Percentiles rank a stretch among this genome's conserved stretches.
phyloP scores from a whole-genome alignment of 768 basidiomycete genomes.

The Megacollybia marginata region DNA sequence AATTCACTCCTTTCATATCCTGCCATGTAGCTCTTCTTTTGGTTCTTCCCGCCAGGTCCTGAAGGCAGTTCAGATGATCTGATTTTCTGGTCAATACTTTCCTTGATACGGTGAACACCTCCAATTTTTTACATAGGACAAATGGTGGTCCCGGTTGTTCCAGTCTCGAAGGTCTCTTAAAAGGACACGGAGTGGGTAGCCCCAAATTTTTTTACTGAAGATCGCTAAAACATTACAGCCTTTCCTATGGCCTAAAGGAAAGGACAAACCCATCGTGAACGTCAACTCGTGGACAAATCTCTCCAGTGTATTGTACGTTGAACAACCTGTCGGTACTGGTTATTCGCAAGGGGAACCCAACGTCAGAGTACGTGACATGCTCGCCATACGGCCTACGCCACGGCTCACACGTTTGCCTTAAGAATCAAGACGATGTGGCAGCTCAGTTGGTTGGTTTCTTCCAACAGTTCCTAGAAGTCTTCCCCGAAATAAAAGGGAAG shows the following conservation, averaged over 20 bases:
- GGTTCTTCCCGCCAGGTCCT: constrained; percentile 78
- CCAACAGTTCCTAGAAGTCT: constrained; percentile 70
- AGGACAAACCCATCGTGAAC: background rate
- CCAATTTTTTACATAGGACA: background rate
- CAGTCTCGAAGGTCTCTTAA: background rate
- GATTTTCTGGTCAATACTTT: constrained; percentile 49
- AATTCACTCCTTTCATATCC: background rate
- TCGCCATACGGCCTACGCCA: background rate
- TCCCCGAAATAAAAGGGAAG: constrained; percentile 65
- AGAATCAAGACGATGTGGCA: constrained; percentile 45
- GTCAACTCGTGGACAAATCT: background rate
- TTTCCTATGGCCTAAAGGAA: background rate
- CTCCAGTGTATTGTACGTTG: background rate
- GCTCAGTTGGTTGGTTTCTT: constrained; percentile 53
- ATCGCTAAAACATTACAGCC: background rate
- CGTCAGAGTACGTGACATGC: background rate
- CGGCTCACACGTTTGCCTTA: background rate
- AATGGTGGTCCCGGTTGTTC: background rate
- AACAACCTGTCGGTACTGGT: background rate
- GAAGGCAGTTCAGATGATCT: constrained; percentile 65
- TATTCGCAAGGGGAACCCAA: background rate
- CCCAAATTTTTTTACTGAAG: background rate
- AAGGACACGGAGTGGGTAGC: background rate
- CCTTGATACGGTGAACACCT: background rate
- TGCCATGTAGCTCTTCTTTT: constrained; percentile 61